Percentiles rank a stretch among this genome's conserved stretches.
phyloP scores from a whole-genome alignment of 208 protist genomes.

The Crithidia brevicula region DNA sequence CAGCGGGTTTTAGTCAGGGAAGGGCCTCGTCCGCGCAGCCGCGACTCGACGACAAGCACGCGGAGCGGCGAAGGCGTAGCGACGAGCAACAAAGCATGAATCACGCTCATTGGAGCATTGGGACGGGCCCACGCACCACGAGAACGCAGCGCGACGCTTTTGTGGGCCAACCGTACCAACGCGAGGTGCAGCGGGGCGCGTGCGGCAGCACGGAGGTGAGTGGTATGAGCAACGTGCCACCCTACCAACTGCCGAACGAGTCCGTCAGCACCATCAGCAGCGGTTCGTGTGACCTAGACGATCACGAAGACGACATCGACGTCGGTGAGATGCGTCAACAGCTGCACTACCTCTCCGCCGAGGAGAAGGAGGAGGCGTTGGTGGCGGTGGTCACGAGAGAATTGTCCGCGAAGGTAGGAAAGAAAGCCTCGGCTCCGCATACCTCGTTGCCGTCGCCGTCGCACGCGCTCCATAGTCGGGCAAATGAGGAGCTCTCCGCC shows the following conservation, averaged over 20 bases:
- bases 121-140: too few relatives aligned
- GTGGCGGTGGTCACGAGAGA: background rate
- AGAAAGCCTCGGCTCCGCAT: too few relatives aligned
- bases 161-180: too few relatives aligned
- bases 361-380: background rate
- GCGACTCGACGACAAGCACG: too few relatives aligned
- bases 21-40: background rate
- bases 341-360: constrained; percentile 21
- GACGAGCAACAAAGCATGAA: too few relatives aligned
- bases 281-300: constrained; percentile 33
- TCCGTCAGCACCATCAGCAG: constrained; percentile 57
- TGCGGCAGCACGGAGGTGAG: constrained; percentile 32
- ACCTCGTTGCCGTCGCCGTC: background rate
- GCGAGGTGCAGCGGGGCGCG: constrained; percentile 18
- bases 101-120: too few relatives aligned
- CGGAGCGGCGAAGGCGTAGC: too few relatives aligned
- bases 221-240: constrained; percentile 35
- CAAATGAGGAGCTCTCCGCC: constrained; percentile 1
- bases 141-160: background rate
- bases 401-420: too few relatives aligned
- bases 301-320: constrained; percentile 34
- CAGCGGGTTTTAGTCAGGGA: background rate
- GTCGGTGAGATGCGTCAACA: constrained; percentile 29
- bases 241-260: constrained; percentile 29
- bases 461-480: too few relatives aligned